Evolutionary conservation across 768 basidiomycete genomes (phyloP).

Genomic region (Phylloporus rhodoxanthus): DNA sequence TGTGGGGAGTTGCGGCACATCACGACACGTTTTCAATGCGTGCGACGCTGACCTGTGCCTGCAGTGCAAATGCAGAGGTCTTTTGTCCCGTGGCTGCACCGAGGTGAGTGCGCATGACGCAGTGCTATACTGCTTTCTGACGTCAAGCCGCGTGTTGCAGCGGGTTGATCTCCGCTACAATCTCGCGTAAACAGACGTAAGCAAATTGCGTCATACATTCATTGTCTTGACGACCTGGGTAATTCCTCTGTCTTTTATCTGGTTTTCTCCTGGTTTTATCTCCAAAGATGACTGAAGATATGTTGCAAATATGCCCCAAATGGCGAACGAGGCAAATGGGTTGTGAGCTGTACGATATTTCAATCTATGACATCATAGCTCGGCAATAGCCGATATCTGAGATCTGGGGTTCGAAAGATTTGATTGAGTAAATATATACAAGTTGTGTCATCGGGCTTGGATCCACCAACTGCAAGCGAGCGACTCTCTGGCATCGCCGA

Average conservation of each 20-base stretch:
- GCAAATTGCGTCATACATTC: slow-evolving; percentile 25
- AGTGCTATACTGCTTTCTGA: slow-evolving; percentile 14
- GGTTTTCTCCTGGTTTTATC: background rate
- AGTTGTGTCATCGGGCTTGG: slow-evolving; percentile 31
- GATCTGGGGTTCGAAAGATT: slow-evolving; percentile 29
- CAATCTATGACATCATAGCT: slow-evolving; percentile 27
- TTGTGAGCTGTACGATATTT: slow-evolving; percentile 7
- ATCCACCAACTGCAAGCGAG: slow-evolving; percentile 22
- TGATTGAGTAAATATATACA: slow-evolving; percentile 34
- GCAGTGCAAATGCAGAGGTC: slow-evolving; percentile 74
- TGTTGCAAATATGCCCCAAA: background rate
- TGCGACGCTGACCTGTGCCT: slow-evolving; percentile 14
- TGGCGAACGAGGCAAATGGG: background rate
- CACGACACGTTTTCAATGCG: slow-evolving; percentile 7
- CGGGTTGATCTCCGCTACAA: slow-evolving; percentile 58
- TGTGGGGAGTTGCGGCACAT: slow-evolving; percentile 5
- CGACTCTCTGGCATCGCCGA: slow-evolving; percentile 16
- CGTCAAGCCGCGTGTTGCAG: slow-evolving; percentile 32
- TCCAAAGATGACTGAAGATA: background rate
- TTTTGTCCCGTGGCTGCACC: slow-evolving; percentile 84
- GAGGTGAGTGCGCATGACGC: slow-evolving; percentile 48
- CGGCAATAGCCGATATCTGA: slow-evolving; percentile 30
- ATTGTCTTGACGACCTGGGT: slow-evolving; percentile 31
- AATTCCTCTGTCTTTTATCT: background rate
- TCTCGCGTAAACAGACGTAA: slow-evolving; percentile 40